Percentiles rank a stretch among this genome's conserved stretches.
These are phyloP conservation scores for Bacidia gigantensis DNA, from an alignment of 495 filamentous ascomycete species.

Conservation along the genomic window DNA sequence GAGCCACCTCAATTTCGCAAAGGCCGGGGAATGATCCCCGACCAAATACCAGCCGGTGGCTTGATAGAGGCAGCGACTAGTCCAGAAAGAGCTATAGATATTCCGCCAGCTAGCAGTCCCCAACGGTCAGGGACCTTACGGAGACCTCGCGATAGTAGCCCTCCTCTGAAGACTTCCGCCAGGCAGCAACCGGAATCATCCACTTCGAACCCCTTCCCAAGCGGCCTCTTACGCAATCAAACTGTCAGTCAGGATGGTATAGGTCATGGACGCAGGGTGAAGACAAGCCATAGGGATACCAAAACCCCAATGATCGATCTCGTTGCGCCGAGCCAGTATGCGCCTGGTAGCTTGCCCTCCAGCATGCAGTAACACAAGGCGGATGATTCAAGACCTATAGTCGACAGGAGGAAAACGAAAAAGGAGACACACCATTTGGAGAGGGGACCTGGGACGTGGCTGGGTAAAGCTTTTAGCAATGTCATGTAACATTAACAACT, in stretches of 20 bases:
- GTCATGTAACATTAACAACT: too few species aligned
- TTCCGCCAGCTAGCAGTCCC: constrained; percentile 24
- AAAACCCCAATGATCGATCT: constrained; percentile 44
- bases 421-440: constrained; percentile 16
- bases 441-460: constrained; percentile 14
- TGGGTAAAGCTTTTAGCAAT: too few species aligned
- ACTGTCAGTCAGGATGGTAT: constrained; percentile 18
- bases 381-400: constrained; percentile 1
- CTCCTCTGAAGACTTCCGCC: constrained; percentile 18
- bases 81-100: constrained; percentile 35
- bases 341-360: constrained; percentile 40
- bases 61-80: constrained; percentile 56
- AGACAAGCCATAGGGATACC: constrained; percentile 36
- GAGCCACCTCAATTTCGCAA: constrained; percentile 63
- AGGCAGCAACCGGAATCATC: constrained; percentile 15
- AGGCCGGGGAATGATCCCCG: constrained; percentile 53
- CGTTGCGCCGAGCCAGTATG: constrained; percentile 36
- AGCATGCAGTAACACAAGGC: constrained; percentile 18
- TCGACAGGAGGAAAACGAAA: constrained; percentile 22
- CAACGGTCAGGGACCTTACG: constrained; percentile 13
- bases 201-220: constrained; percentile 15
- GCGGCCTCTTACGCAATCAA: constrained; percentile 19
- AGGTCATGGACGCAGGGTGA: constrained; percentile 36
- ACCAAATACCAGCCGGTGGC: constrained; percentile 33
- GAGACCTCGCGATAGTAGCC: constrained; percentile 23